These are phyloP conservation scores for Ceratocystis smalleyi DNA, from an alignment of 2,329 filamentous ascomycete genomes.

Conservation along the genomic window DNA sequence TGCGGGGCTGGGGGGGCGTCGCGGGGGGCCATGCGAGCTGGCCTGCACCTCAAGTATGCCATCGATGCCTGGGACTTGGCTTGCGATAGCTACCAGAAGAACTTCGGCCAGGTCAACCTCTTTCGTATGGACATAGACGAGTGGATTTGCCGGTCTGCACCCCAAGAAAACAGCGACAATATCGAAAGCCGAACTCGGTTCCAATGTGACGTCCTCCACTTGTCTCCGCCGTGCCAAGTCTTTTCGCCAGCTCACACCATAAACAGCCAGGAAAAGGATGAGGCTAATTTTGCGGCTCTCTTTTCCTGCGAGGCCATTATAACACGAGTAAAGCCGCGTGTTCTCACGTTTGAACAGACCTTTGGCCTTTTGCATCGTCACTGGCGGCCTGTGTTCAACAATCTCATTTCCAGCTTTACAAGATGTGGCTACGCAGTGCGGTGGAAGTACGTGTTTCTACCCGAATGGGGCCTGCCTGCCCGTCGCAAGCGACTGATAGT, in stretches of 20 bases:
- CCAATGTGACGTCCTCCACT: conserved; percentile 47
- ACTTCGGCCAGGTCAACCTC: conserved; percentile 39
- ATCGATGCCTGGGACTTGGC: conserved; percentile 48
- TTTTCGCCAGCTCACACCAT: conserved; percentile 59
- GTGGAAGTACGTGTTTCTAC: conserved; percentile 46
- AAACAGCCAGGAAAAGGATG: conserved; percentile 49
- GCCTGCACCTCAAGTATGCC: conserved; percentile 43
- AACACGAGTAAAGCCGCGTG: conserved; percentile 41
- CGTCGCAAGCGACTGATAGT: conserved; percentile 38
- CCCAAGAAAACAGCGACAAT: conserved; percentile 14
- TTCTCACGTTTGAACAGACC: conserved; percentile 69
- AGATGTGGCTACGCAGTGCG: conserved; percentile 50
- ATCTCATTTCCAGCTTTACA: conserved; percentile 49
- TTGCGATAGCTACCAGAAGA: conserved; percentile 39
- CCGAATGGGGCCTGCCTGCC: conserved; percentile 37
- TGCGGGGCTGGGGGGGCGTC: conserved; percentile 60
- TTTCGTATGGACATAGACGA: conserved; percentile 33
- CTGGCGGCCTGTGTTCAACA: conserved; percentile 41
- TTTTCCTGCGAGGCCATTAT: conserved; percentile 42
- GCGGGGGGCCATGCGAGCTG: conserved; percentile 42
- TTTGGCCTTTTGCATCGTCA: conserved; percentile 44
- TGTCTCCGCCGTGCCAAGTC: conserved; percentile 64
- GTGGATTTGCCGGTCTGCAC: conserved; percentile 28
- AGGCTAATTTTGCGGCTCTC: conserved; percentile 48
- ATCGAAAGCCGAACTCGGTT: conserved; percentile 24